A percentile compares a stretch with the other conserved stretches of the same genome.
phyloP scores from a whole-genome alignment of 495 filamentous ascomycete genomes.

The Neurospora tetraspora region DNA sequence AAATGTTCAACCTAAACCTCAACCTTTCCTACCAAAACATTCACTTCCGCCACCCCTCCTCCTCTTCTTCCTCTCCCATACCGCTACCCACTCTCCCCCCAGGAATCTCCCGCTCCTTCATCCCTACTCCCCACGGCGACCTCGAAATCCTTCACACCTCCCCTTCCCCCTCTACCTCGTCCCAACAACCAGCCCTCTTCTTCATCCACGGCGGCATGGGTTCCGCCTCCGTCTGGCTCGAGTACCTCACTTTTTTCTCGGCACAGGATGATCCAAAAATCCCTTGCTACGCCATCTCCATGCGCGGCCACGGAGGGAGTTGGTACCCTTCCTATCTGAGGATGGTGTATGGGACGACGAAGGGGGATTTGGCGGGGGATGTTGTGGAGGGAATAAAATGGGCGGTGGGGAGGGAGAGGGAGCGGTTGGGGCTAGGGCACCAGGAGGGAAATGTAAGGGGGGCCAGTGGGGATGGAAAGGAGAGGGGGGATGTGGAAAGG shows the following conservation, averaged over 20 bases:
- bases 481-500: too few relatives aligned
- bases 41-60: conserved; percentile 12
- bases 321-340: conserved; percentile 31
- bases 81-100: conserved; percentile 19
- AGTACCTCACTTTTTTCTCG: conserved; percentile 34
- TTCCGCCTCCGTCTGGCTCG: conserved; percentile 36
- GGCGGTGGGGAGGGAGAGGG: too few relatives aligned
- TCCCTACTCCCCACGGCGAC: conserved; percentile 26
- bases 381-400: too few relatives aligned
- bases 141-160: conserved; percentile 30
- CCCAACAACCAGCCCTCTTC: conserved; percentile 18
- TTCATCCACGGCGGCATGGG: conserved; percentile 40
- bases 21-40: conserved; percentile 22
- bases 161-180: not conserved
- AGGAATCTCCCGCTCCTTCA: conserved; percentile 20
- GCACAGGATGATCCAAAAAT: conserved; percentile 13
- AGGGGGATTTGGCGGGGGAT: conserved; percentile 33
- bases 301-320: conserved; percentile 40
- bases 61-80: not conserved
- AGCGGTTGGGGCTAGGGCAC: too few relatives aligned
- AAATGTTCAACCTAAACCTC: conserved; percentile 5
- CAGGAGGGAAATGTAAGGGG: too few relatives aligned
- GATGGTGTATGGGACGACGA: conserved; percentile 27
- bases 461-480: too few relatives aligned
- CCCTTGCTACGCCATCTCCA: conserved; percentile 39